A percentile compares a stretch with the other conserved stretches of the same genome.
Conservation (phyloP, 495 filamentous ascomycete genomes). For the Lentithecium fluviatile region DNA sequence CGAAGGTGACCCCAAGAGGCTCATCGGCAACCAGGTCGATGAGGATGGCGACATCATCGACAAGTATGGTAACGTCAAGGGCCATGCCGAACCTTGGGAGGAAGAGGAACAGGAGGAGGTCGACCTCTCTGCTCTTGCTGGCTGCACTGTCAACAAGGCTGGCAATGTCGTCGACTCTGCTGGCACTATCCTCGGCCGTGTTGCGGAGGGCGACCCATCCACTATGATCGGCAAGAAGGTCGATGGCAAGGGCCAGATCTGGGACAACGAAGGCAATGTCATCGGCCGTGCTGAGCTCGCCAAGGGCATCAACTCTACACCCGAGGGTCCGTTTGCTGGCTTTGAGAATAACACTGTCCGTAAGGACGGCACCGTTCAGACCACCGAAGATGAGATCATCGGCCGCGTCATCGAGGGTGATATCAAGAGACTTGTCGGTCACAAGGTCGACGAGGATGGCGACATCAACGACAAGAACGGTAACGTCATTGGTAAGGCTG, state of each 20-base stretch:
- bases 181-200: conserved; percentile 72
- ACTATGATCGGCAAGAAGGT: conserved; percentile 76
- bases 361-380: conserved; percentile 73
- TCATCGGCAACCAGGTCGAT: conserved; percentile 75
- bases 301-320: conserved; percentile 57
- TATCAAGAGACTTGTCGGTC: conserved; percentile 66
- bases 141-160: conserved; percentile 81
- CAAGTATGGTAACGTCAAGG: conserved; percentile 75
- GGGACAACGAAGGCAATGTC: conserved; percentile 75
- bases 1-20: conserved; percentile 69
- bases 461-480: conserved; percentile 80
- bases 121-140: conserved; percentile 70
- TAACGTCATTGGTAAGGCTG: conserved; percentile 76
- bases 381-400: conserved; percentile 60
- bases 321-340: conserved; percentile 78
- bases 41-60: conserved; percentile 83
- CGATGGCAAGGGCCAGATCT: conserved; percentile 77
- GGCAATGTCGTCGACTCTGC: conserved; percentile 77
- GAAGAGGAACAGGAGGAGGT: conserved; percentile 55
- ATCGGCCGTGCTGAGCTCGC: conserved; percentile 79
- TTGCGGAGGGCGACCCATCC: conserved; percentile 69
- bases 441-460: conserved; percentile 77
- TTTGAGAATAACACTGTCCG: conserved; percentile 69
- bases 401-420: conserved; percentile 75
- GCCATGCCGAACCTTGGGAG: conserved; percentile 70